These are phyloP conservation scores for Apostasia ramifera DNA, from an alignment of 106 monocot species.

Conservation along the genomic window DNA sequence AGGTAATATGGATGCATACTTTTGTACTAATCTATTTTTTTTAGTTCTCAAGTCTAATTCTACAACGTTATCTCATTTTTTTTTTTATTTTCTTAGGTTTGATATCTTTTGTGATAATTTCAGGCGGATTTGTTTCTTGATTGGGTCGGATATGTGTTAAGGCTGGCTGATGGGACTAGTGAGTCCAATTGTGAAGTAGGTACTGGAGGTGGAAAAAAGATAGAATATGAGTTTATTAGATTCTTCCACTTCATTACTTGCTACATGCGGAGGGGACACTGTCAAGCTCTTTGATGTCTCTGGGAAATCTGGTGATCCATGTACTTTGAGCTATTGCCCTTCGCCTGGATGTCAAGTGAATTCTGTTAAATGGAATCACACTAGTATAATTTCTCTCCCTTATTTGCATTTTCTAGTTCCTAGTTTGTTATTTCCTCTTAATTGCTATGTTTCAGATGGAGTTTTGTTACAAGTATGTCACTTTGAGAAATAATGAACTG, in stretches of 20 bases:
- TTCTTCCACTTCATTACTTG: slow-evolving; percentile 50
- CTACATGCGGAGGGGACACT: slow-evolving; percentile 87
- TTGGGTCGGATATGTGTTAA: background rate
- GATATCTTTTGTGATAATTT: background rate
- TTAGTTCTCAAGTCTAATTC: too few relatives aligned
- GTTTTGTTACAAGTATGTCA: background rate
- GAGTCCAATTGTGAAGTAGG: background rate
- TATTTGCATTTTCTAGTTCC: background rate
- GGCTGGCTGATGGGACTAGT: background rate
- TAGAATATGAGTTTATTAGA: slow-evolving; percentile 43
- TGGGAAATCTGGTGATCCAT: slow-evolving; percentile 73
- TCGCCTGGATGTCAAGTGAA: slow-evolving; percentile 64
- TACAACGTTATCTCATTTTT: too few relatives aligned
- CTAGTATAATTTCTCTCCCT: slow-evolving; percentile 35
- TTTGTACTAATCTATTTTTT: too few relatives aligned
- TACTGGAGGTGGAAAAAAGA: background rate
- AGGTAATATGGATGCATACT: too few relatives aligned
- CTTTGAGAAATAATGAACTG: too few relatives aligned
- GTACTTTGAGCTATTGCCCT: slow-evolving; percentile 68
- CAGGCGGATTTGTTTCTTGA: background rate
- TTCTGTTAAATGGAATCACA: slow-evolving; percentile 92
- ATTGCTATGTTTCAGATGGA: background rate
- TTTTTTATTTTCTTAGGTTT: too few relatives aligned
- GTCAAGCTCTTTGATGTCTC: slow-evolving; percentile 90
- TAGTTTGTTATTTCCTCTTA: background rate